Conservation (phyloP, 1,284 basidiomycete genomes). For the Sanghuangporus sanghuang region DNA sequence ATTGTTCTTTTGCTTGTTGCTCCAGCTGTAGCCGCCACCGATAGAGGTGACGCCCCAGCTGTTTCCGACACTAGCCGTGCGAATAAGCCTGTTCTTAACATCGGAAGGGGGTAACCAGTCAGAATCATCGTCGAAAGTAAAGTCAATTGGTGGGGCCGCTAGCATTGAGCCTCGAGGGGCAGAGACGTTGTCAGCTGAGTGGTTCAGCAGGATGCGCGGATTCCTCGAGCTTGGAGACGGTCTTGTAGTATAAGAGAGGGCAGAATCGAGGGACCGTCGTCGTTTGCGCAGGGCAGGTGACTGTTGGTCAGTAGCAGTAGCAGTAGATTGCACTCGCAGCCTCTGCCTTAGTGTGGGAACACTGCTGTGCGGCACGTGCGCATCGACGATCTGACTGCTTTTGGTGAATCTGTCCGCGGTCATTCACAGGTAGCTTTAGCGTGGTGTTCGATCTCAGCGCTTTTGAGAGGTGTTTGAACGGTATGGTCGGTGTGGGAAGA, state of each 20-base stretch:
- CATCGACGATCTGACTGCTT: neutral
- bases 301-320: too few relatives aligned
- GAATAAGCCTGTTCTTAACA: slow-evolving; percentile 42
- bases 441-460: neutral
- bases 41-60: slow-evolving; percentile 81
- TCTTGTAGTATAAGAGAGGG: neutral
- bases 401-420: neutral
- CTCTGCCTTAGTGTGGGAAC: neutral
- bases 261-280: neutral
- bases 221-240: slow-evolving; percentile 6
- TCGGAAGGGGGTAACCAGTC: slow-evolving; percentile 42
- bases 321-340: neutral
- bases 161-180: slow-evolving; percentile 38
- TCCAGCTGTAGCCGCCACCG: slow-evolving; percentile 78
- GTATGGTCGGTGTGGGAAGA: neutral
- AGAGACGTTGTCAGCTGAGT: neutral
- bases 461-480: neutral
- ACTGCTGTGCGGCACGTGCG: neutral
- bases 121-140: slow-evolving; percentile 62
- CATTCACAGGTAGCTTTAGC: neutral
- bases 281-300: slow-evolving; percentile 1
- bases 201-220: slow-evolving; percentile 7
- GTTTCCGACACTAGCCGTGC: slow-evolving; percentile 58
- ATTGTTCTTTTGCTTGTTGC: slow-evolving; percentile 33
- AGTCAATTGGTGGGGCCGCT: slow-evolving; percentile 50